A percentile compares a stretch with the other conserved stretches of the same genome.
phyloP scores from a whole-genome alignment of 2,329 filamentous ascomycete species.

The Trichoderma semiorbis region DNA sequence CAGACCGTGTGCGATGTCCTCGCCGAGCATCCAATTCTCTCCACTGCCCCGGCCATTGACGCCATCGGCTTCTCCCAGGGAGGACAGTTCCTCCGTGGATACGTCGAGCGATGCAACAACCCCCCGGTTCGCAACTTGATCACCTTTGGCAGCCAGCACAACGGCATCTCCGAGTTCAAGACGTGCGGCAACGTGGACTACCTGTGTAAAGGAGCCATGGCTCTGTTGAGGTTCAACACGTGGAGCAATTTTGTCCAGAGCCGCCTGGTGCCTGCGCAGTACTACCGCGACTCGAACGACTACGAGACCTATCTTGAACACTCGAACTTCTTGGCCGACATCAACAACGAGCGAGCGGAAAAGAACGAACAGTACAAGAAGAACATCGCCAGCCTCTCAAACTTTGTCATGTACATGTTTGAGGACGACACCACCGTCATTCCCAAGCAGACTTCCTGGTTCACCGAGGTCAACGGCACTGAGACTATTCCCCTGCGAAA shows the following conservation, averaged over 20 bases:
- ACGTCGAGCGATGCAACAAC: slow-evolving; percentile 80
- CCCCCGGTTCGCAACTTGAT: slow-evolving; percentile 74
- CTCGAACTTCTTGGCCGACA: slow-evolving; percentile 88
- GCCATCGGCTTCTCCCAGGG: slow-evolving; percentile 94
- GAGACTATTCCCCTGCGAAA: slow-evolving; percentile 65
- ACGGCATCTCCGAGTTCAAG: slow-evolving; percentile 83
- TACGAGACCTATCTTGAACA: slow-evolving; percentile 70
- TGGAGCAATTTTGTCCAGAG: slow-evolving; percentile 77
- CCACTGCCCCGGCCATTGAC: slow-evolving; percentile 78
- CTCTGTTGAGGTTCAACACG: slow-evolving; percentile 72
- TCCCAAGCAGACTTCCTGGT: slow-evolving; percentile 89
- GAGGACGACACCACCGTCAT: slow-evolving; percentile 80
- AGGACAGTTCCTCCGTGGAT: slow-evolving; percentile 89
- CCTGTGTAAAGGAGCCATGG: slow-evolving; percentile 77
- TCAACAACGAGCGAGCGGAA: slow-evolving; percentile 81
- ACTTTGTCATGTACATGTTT: slow-evolving; percentile 88
- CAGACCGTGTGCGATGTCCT: slow-evolving; percentile 74
- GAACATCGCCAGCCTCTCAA: slow-evolving; percentile 66
- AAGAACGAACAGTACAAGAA: slow-evolving; percentile 74
- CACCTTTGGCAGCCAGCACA: slow-evolving; percentile 89
- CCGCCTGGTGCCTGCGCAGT: slow-evolving; percentile 86
- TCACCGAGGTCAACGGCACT: slow-evolving; percentile 76
- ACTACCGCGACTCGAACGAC: slow-evolving; percentile 73
- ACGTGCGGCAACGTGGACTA: slow-evolving; percentile 69
- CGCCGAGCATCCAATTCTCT: slow-evolving; percentile 71